phyloP scores from a whole-genome alignment of 805 yeast genomes.

The Hyphopichia homilentoma region DNA sequence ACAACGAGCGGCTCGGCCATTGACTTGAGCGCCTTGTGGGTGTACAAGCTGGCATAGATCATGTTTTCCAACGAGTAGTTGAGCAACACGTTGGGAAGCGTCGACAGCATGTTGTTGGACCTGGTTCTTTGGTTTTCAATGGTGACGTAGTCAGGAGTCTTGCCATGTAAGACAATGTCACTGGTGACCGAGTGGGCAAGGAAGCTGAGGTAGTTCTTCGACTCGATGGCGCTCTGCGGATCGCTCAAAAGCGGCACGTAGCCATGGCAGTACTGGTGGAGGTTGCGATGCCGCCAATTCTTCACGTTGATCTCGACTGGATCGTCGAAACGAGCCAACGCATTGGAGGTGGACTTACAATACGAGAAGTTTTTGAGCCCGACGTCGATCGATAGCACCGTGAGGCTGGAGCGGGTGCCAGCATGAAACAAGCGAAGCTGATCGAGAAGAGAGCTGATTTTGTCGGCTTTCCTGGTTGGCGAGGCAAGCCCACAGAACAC shows the following conservation, averaged over 20 bases:
- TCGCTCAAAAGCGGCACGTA: conserved; percentile 6
- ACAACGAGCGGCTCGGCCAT: conserved; percentile 17
- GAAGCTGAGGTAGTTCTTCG: conserved; percentile 24
- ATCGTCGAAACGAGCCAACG: conserved; percentile 3
- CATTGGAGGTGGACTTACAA: conserved; percentile 17
- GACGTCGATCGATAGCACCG: conserved; percentile 31
- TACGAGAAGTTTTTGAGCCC: conserved; percentile 41
- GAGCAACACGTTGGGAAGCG: conserved; percentile 37
- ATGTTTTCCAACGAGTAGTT: conserved; percentile 36
- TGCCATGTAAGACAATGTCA: conserved; percentile 14
- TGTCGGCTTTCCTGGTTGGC: conserved; percentile 12
- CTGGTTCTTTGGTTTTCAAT: conserved; percentile 40
- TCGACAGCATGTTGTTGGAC: conserved; percentile 27
- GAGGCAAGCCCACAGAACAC: conserved; percentile 18
- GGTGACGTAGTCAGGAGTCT: conserved; percentile 24
- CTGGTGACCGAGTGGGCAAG: conserved; percentile 9
- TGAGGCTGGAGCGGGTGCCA: conserved; percentile 4
- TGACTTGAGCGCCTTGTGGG: conserved; percentile 10
- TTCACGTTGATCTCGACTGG: not conserved
- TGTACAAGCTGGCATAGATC: conserved; percentile 27
- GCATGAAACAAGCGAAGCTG: conserved; percentile 7
- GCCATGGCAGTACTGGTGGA: conserved; percentile 12
- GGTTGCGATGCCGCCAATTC: conserved; percentile 25
- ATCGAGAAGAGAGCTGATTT: conserved; percentile 9
- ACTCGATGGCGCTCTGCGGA: conserved; percentile 15